Conservation (phyloP, 208 protist genomes). For the Hexamita inflata region DNA sequence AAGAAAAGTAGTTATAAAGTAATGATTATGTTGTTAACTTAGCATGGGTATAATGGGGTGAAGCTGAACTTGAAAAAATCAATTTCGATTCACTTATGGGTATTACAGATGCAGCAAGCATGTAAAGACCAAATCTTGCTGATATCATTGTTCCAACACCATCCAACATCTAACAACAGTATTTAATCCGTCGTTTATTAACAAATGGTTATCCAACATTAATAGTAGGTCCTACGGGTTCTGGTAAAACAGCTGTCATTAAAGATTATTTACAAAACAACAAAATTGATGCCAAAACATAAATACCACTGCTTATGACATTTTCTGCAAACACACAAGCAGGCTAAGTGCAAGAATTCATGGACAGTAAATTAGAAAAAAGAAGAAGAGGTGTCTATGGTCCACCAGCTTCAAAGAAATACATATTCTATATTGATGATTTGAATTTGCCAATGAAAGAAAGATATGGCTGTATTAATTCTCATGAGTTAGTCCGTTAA, state of each 20-base stretch:
- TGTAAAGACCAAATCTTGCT: too few relatives aligned
- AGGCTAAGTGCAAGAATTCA: conserved; percentile 51
- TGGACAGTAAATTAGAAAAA: conserved; percentile 77
- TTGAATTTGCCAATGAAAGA: conserved; percentile 85
- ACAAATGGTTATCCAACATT: conserved; percentile 69
- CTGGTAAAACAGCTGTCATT: conserved; percentile 90
- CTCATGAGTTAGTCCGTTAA: conserved; percentile 64
- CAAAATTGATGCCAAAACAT: not conserved
- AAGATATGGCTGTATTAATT: conserved; percentile 59
- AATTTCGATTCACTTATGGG: too few relatives aligned
- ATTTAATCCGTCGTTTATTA: conserved; percentile 73
- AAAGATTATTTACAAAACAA: conserved; percentile 73
- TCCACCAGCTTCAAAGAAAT: conserved; percentile 73
- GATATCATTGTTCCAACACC: conserved; percentile 84
- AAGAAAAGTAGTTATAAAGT: too few relatives aligned
- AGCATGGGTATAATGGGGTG: too few relatives aligned
- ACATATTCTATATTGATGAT: conserved; percentile 91
- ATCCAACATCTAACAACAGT: conserved; percentile 84
- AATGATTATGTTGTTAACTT: too few relatives aligned
- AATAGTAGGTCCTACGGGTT: conserved; percentile 83
- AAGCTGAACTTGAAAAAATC: too few relatives aligned
- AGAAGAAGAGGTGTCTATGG: conserved; percentile 74
- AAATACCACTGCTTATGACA: conserved; percentile 41
- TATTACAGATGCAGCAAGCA: too few relatives aligned
- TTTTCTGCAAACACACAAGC: conserved; percentile 52